Base-by-base conservation (phyloP, 2,329 filamentous ascomycete genomes). In the Neonectria magnoliae region DNA sequence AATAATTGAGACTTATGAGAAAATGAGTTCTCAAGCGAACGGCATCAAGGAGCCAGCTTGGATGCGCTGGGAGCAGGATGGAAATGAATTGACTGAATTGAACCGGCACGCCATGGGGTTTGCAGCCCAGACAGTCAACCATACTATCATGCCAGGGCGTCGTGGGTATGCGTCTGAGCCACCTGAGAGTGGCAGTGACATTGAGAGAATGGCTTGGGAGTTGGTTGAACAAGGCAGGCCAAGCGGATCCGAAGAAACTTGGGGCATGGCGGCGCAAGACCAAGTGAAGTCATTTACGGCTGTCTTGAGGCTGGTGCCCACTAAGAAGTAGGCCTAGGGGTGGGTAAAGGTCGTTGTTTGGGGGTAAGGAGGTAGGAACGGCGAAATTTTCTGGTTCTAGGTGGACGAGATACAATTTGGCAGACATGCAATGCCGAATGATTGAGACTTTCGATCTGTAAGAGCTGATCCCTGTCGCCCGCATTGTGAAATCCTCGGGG, bases 51-150 rank as follows among this genome's bases (percentile, higher is more conserved):
- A 69, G 51, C 78, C 77, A 4, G 60, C 54, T 10, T 73, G 71
- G 66, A 69, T 75, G 64, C 75, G 71, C 4, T 81, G 78, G 79
- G 62, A 70, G 50, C 72, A 78, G 48, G 78, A 81, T n/a, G 71
- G 61, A 11, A 66, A 66, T 31, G 72, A 76, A 25, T 67, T 80
- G 27, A 59, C 66, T 18, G 67, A 73, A 2, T 65, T 81, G 53
- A 76, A 78, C 48, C 62, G 69, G 16, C 64, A 68, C 29, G 68
- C 73, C 14, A 62, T 75, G 58, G 57, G 56, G 1, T 71, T 75
- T 14, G 70, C 73, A 27, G 65, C 71, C 8, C 62, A 68, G 5
- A 67, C 65, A 4, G 62, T 76, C n/a, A 75, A 75, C 47, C 68
- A 67, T 16, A 66, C 68, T 18, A 60, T 80, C 27, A 70, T 77